phyloP scores from a whole-genome alignment of 2,329 filamentous ascomycete genomes.

The Talaromyces funiculosus region DNA sequence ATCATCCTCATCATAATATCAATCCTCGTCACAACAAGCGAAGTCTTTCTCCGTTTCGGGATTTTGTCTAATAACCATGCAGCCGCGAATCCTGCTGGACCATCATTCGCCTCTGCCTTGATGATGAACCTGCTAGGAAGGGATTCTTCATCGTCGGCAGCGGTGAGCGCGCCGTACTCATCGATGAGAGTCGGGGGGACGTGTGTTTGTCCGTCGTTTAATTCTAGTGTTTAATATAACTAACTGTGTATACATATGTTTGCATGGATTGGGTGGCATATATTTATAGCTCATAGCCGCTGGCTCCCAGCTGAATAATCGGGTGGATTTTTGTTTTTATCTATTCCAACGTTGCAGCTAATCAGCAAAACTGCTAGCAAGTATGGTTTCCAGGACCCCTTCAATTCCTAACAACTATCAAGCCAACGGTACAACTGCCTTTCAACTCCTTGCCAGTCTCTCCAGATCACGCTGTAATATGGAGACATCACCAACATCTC shows the following conservation, averaged over 20 bases:
- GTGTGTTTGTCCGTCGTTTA: conserved; percentile 3
- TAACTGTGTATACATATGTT: neutral
- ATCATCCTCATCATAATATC: conserved; percentile 88
- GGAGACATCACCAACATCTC: neutral
- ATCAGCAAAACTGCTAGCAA: no score
- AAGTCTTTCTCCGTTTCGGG: conserved; percentile 80
- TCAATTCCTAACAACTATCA: no score
- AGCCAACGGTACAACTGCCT: no score
- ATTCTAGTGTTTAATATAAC: conserved; percentile 3
- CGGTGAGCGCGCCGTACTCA: neutral
- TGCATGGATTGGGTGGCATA: neutral
- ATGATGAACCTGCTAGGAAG: conserved; percentile 14
- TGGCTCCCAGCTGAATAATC: neutral
- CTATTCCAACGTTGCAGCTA: no score
- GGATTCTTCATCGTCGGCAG: neutral
- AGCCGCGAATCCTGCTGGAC: conserved; percentile 12
- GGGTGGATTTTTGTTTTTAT: neutral
- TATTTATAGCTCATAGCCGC: neutral
- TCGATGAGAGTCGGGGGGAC: neutral
- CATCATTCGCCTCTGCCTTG: conserved; percentile 17
- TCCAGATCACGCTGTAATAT: no score
- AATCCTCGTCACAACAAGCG: conserved; percentile 83
- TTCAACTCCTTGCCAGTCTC: no score
- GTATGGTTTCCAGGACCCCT: no score
- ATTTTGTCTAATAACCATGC: conserved; percentile 50